Conservation (phyloP, 306 rosid species). For the Pyrus bretschneideri region DNA sequence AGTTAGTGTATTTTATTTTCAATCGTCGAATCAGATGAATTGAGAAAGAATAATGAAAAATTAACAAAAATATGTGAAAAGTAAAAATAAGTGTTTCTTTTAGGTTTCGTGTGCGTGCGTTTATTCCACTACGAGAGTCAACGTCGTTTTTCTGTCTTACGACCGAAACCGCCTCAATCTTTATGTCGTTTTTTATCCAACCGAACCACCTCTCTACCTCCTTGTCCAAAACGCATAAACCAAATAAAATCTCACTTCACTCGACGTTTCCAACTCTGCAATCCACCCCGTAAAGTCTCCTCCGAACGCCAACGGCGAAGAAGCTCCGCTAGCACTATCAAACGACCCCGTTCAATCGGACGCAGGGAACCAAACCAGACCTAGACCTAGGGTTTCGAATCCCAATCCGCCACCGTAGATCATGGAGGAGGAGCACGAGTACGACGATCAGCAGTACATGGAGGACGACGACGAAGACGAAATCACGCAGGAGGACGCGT, state of each 20-base stretch:
- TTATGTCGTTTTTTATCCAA: too few relatives aligned
- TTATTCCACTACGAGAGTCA: too few relatives aligned
- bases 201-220: background rate
- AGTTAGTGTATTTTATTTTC: too few relatives aligned
- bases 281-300: background rate
- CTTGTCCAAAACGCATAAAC: too few relatives aligned
- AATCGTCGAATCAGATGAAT: too few relatives aligned
- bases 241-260: background rate
- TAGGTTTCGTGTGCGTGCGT: too few relatives aligned
- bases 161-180: background rate
- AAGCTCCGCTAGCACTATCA: background rate
- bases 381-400: constrained; percentile 1
- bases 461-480: constrained; percentile 80
- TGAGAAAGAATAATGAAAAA: rapidly evolving
- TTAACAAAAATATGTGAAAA: too few relatives aligned
- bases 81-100: too few relatives aligned
- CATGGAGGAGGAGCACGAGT: constrained; percentile 78
- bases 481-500: constrained; percentile 90
- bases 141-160: too few relatives aligned
- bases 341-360: background rate
- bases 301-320: background rate
- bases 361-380: background rate
- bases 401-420: background rate
- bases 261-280: background rate
- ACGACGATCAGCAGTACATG: constrained; percentile 48